Percentiles rank a stretch among this genome's conserved stretches.
phyloP scores from a whole-genome alignment of 345 rosid species.

The Hypericum androsaemum region DNA sequence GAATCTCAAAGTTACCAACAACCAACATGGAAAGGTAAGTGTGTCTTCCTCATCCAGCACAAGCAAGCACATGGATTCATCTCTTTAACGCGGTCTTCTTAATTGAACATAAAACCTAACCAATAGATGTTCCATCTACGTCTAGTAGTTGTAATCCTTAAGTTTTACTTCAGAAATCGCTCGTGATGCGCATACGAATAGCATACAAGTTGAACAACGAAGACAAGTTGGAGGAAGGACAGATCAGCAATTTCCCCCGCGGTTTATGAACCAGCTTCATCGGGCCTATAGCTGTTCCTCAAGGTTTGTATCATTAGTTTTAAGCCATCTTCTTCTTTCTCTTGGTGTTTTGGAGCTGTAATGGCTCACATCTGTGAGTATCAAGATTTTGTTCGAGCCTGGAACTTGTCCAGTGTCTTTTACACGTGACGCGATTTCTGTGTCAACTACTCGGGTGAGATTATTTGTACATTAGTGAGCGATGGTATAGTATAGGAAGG shows the following conservation, averaged over 20 bases:
- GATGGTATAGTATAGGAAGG: constrained; percentile 18
- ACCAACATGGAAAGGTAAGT: constrained; percentile 94
- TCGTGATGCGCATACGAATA: constrained; percentile 86
- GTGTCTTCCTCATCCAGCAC: neutral
- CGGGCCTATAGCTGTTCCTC: constrained; percentile 16
- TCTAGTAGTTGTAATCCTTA: neutral
- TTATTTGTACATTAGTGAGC: constrained; percentile 44
- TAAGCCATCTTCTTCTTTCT: constrained; percentile 11
- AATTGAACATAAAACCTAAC: no score
- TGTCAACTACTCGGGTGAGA: no score
- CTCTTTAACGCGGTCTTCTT: neutral
- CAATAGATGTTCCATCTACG: neutral
- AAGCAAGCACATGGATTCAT: neutral
- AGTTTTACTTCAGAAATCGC: constrained; percentile 63
- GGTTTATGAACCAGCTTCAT: constrained; percentile 39
- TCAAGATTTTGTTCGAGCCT: constrained; percentile 21
- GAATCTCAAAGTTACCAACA: constrained; percentile 67
- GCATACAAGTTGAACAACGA: constrained; percentile 70
- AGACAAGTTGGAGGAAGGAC: constrained; percentile 87
- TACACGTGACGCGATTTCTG: constrained; percentile 10
- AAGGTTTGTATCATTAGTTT: constrained; percentile 24
- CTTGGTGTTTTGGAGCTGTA: constrained; percentile 16
- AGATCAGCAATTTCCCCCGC: constrained; percentile 78
- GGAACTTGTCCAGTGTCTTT: constrained; percentile 14
- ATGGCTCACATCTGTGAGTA: constrained; percentile 17